phyloP scores from a whole-genome alignment of 1,139 yeast species.

The Meyerozyma athensensis region DNA sequence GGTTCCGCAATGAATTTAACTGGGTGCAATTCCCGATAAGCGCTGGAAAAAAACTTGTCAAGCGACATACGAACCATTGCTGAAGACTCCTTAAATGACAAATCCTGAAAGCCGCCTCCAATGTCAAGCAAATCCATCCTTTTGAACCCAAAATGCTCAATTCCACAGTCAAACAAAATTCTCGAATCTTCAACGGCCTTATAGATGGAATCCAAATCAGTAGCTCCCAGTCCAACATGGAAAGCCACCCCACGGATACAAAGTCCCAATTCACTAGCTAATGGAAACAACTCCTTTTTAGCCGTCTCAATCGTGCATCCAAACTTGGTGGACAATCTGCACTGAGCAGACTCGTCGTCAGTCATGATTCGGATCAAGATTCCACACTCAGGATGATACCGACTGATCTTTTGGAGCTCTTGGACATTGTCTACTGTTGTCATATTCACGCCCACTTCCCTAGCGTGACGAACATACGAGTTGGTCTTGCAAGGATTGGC shows the following conservation, averaged over 20 bases:
- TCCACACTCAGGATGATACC: slow-evolving; percentile 63
- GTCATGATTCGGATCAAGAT: slow-evolving; percentile 80
- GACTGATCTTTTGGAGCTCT: slow-evolving; percentile 71
- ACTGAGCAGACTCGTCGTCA: slow-evolving; percentile 84
- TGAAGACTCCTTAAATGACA: slow-evolving; percentile 61
- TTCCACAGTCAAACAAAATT: slow-evolving; percentile 60
- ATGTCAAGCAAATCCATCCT: slow-evolving; percentile 62
- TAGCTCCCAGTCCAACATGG: slow-evolving; percentile 95
- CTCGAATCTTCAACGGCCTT: slow-evolving; percentile 74
- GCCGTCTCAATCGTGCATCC: slow-evolving; percentile 70
- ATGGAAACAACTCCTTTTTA: slow-evolving; percentile 46
- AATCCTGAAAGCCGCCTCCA: slow-evolving; percentile 89
- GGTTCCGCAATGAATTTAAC: slow-evolving; percentile 84
- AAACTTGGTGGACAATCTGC: slow-evolving; percentile 84
- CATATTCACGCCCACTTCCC: slow-evolving; percentile 48
- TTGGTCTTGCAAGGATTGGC: slow-evolving; percentile 93
- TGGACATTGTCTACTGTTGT: slow-evolving; percentile 90
- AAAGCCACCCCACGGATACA: slow-evolving; percentile 82
- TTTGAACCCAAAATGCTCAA: slow-evolving; percentile 36
- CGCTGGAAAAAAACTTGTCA: slow-evolving; percentile 52
- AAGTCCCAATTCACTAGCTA: slow-evolving; percentile 59
- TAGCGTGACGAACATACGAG: slow-evolving; percentile 73
- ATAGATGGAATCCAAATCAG: slow-evolving; percentile 61
- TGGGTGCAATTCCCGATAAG: slow-evolving; percentile 21
- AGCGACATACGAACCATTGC: slow-evolving; percentile 53